A percentile compares a stretch with the other conserved stretches of the same genome.
phyloP scores from a whole-genome alignment of 2,329 filamentous ascomycete species.

The Gremmenia infestans region DNA sequence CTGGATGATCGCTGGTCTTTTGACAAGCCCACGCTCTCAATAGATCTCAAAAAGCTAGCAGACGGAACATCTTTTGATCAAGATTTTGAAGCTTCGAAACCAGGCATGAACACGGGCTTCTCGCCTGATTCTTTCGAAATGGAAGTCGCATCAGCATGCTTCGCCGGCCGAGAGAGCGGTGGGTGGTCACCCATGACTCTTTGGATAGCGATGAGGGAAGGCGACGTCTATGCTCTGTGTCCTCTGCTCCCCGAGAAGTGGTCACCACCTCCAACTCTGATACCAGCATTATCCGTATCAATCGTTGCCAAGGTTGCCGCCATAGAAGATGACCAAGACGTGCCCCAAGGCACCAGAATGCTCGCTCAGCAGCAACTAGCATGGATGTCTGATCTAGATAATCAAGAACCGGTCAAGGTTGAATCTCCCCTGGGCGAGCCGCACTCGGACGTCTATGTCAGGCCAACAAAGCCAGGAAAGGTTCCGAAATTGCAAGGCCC shows the following conservation, averaged over 20 bases:
- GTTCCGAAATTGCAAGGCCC: slow-evolving; percentile 59
- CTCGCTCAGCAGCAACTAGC: slow-evolving; percentile 60
- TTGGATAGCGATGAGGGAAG: slow-evolving; percentile 92
- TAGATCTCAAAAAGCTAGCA: slow-evolving; percentile 84
- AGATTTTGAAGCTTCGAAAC: slow-evolving; percentile 73
- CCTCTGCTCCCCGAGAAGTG: slow-evolving; percentile 84
- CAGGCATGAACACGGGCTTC: slow-evolving; percentile 72
- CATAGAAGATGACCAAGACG: slow-evolving; percentile 53
- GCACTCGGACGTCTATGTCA: slow-evolving; percentile 49
- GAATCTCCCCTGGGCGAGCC: slow-evolving; percentile 47
- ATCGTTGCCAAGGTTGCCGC: slow-evolving; percentile 69
- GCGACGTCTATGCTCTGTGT: slow-evolving; percentile 89
- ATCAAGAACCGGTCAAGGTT: slow-evolving; percentile 54
- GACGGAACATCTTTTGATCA: slow-evolving; percentile 79
- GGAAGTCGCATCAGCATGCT: slow-evolving; percentile 86
- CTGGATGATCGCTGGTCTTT: slow-evolving; percentile 82
- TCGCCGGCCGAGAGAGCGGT: slow-evolving; percentile 60
- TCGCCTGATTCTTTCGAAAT: slow-evolving; percentile 89
- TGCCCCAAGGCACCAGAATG: slow-evolving; percentile 48
- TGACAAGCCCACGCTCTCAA: slow-evolving; percentile 72
- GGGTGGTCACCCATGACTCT: slow-evolving; percentile 96
- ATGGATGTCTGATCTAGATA: slow-evolving; percentile 63
- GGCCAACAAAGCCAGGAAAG: slow-evolving; percentile 52
- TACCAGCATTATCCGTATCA: slow-evolving; percentile 77
- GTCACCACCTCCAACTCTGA: slow-evolving; percentile 69